Percentiles rank a stretch among this genome's conserved stretches.
Conservation (phyloP, 306 rosid species). For the Castanopsis chinensis region DNA sequence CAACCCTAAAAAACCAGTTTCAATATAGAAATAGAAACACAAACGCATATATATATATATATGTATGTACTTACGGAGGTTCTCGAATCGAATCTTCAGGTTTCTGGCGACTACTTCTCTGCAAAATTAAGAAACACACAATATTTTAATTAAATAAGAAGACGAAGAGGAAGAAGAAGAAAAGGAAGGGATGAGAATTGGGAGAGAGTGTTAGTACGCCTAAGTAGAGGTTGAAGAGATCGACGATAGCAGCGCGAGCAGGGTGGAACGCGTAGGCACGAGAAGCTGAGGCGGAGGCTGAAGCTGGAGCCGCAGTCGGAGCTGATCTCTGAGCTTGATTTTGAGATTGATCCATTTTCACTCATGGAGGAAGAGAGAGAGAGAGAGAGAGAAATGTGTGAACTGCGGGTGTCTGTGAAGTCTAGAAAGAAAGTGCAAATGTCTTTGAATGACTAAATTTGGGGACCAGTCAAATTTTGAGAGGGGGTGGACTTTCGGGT, state of each 20-base stretch:
- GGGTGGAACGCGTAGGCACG: constrained; percentile 85
- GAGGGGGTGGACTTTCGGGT: too few relatives aligned
- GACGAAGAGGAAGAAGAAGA: neutral
- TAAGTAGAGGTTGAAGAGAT: constrained; percentile 89
- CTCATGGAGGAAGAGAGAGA: neutral
- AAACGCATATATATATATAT: too few relatives aligned
- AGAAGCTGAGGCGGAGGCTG: constrained; percentile 27
- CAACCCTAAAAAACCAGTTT: neutral
- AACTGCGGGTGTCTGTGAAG: too few relatives aligned
- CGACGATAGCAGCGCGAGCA: constrained; percentile 67
- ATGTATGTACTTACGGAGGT: constrained; percentile 52
- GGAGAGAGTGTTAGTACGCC: constrained; percentile 41
- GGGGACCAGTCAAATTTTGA: too few relatives aligned
- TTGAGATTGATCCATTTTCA: constrained; percentile 80
- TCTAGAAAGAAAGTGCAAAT: too few relatives aligned
- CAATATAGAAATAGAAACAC: neutral
- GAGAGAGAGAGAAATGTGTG: neutral
- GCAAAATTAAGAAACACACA: neutral
- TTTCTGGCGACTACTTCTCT: constrained; percentile 67
- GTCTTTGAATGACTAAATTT: too few relatives aligned
- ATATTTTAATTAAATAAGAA: neutral
- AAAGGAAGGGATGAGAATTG: neutral
- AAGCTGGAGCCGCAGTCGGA: constrained; percentile 25
- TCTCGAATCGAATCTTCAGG: constrained; percentile 63
- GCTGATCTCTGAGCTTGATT: constrained; percentile 61